Base-by-base conservation (phyloP, 129 eudicot species). In the Oenanthe sinensis region DNA sequence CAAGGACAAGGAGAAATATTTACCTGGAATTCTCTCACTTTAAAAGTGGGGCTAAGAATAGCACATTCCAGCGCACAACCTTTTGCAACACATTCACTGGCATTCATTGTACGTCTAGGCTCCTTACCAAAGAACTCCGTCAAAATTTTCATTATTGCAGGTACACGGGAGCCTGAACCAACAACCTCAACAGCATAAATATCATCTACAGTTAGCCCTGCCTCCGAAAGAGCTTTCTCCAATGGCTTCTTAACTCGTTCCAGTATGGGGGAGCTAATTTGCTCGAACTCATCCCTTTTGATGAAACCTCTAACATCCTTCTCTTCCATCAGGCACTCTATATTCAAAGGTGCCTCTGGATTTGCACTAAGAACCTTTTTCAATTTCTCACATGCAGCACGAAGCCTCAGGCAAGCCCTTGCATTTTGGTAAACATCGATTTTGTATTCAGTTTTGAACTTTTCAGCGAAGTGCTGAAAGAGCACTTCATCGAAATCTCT, bases 41-140 rank as follows among this genome's bases (percentile, higher is more conserved):
- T 91, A 63, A 91, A 94, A 0, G 97, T 90, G 24, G 98, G 98
- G 67, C 98, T 91, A n/a, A 94, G 89, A 85, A 89, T 91, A 33
- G 98, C 98, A 11, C 98, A 94, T 72, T 91, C 83, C 49, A 94
- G 79, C 42, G 97, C 98, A 83, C 93, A 82, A 6, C 98, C 98
- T 85, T 89, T 94, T 5, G 98, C 89, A 48, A 91, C 97, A 81
- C 97, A 94, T 79, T 95, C 98, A 76, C 97, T 95, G 10, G 97
- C 98, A 49, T 90, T 95, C 98, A 91, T 94, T 60, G 98, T 90
- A 19, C 98, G 91, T 73, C 97, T 86, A 7, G 98, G 97, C 75
- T 95, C 98, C 85, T 95, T 95, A 54, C 94, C 96, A 30, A 94
- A 94, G 79, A 91, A 94, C 74, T 94, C 98, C 0, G 93, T 87